phyloP scores from a whole-genome alignment of 495 filamentous ascomycete genomes.

The Penicillium argentinense region DNA sequence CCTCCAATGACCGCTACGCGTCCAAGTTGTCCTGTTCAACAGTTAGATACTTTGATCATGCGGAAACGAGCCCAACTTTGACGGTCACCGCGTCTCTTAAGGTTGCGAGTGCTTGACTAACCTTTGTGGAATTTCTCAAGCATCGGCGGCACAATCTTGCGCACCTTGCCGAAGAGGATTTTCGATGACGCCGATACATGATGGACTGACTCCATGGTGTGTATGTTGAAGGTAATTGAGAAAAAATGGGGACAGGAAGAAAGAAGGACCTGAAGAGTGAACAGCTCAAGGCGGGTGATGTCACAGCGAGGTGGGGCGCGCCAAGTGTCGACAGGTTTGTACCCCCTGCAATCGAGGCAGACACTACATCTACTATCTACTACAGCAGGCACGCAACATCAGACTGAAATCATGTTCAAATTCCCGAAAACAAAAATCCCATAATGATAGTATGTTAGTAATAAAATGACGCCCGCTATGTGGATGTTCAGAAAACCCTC shows the following conservation, averaged over 20 bases:
- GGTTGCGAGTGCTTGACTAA: conserved; percentile 35
- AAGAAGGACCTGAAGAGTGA: too few relatives aligned
- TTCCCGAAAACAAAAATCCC: conserved; percentile 7
- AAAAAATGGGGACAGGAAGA: conserved; percentile 2
- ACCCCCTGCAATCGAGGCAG: too few relatives aligned
- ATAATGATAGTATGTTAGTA: too few relatives aligned
- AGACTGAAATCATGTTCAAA: too few relatives aligned
- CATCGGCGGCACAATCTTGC: conserved; percentile 92
- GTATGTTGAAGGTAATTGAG: neutral
- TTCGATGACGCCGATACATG: conserved; percentile 61
- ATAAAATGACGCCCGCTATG: conserved; percentile 32
- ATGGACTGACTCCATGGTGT: conserved; percentile 39
- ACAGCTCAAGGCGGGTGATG: conserved; percentile 33
- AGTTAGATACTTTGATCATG: neutral
- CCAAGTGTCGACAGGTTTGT: conserved; percentile 9
- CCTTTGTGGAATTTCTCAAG: conserved; percentile 97
- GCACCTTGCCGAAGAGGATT: conserved; percentile 76
- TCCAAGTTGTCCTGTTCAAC: conserved; percentile 75
- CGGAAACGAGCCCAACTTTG: too few relatives aligned
- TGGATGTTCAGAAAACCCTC: conserved; percentile 18
- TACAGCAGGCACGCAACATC: too few relatives aligned
- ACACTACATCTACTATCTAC: too few relatives aligned
- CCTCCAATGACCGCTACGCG: conserved; percentile 93
- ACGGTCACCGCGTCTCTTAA: too few relatives aligned
- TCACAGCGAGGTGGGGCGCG: conserved; percentile 42